These are phyloP conservation scores for Clathrus columnatus DNA, from an alignment of 768 basidiomycete species.

Conservation along the genomic window DNA sequence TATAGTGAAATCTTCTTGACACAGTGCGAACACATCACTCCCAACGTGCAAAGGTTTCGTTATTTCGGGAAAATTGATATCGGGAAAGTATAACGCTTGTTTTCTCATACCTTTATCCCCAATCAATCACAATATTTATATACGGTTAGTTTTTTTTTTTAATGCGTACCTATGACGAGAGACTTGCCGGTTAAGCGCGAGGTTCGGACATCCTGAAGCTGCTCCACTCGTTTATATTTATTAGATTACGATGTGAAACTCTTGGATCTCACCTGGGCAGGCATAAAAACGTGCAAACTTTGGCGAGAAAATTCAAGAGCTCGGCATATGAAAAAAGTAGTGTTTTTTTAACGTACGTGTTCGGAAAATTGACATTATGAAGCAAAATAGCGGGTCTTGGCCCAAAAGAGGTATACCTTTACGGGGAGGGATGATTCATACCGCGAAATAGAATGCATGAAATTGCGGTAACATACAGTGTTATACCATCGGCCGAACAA, in stretches of 20 bases:
- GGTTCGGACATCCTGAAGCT: slow-evolving; percentile 48
- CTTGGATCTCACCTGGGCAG: slow-evolving; percentile 12
- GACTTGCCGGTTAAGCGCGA: slow-evolving; percentile 40
- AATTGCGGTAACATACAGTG: not conserved
- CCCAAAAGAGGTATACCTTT: slow-evolving; percentile 39
- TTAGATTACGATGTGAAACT: not conserved
- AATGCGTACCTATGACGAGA: slow-evolving; percentile 44
- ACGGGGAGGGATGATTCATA: not conserved
- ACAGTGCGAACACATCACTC: slow-evolving; percentile 59
- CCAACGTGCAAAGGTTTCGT: slow-evolving; percentile 38
- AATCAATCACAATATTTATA: slow-evolving; percentile 3
- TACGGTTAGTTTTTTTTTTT: not conserved
- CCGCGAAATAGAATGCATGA: not conserved
- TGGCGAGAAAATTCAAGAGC: slow-evolving; percentile 9
- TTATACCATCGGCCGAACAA: not conserved
- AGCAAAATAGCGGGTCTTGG: slow-evolving; percentile 42
- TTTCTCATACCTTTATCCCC: slow-evolving; percentile 39
- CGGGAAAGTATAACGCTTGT: slow-evolving; percentile 42
- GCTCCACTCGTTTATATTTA: slow-evolving; percentile 15
- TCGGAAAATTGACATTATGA: slow-evolving; percentile 31
- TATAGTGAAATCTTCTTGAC: slow-evolving; percentile 42
- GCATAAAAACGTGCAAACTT: slow-evolving; percentile 17
- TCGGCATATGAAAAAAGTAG: slow-evolving; percentile 1
- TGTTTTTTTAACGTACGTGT: slow-evolving; percentile 24
- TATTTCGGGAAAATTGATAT: slow-evolving; percentile 33